Evolutionary conservation across 805 yeast species (phyloP).

Genomic region (Yamadazyma sp.): DNA sequence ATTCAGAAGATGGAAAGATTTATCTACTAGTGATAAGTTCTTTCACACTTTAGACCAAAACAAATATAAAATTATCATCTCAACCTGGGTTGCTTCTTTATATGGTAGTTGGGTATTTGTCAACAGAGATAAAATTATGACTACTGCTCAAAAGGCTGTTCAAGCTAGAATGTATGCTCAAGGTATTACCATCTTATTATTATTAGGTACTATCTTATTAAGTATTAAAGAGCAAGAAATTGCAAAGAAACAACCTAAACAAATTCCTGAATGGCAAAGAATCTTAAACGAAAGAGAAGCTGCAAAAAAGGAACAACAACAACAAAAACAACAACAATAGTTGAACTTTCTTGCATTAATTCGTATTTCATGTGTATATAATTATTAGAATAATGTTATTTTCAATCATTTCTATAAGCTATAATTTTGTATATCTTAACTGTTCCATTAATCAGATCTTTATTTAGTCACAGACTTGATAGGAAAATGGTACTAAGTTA

Average conservation of each 20-base stretch:
- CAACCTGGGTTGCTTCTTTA: conserved; percentile 39
- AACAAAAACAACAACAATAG: too few species aligned
- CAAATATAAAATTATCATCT: conserved; percentile 34
- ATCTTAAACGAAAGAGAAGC: conserved; percentile 24
- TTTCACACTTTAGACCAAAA: conserved; percentile 25
- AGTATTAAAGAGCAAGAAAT: conserved; percentile 62
- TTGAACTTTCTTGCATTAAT: too few species aligned
- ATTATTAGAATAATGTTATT: conserved; percentile 1
- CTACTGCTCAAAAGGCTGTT: conserved; percentile 74
- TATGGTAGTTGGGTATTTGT: conserved; percentile 73
- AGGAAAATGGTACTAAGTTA: too few species aligned
- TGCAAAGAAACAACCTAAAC: conserved; percentile 32
- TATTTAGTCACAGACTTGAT: too few species aligned
- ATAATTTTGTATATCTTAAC: too few species aligned
- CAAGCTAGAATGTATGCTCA: conserved; percentile 93
- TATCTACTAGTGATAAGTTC: conserved; percentile 28
- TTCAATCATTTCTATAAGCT: too few species aligned
- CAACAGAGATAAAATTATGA: conserved; percentile 71
- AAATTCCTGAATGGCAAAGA: conserved; percentile 36
- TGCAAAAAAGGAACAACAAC: conserved; percentile 12
- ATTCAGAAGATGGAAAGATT: conserved; percentile 31
- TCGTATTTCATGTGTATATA: too few species aligned
- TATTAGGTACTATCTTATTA: conserved; percentile 66
- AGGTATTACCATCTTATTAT: conserved; percentile 67
- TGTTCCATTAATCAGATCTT: too few species aligned